These are phyloP conservation scores for Neopestalotiopsis rosae DNA, from an alignment of 2,329 filamentous ascomycete species.

Conservation along the genomic window DNA sequence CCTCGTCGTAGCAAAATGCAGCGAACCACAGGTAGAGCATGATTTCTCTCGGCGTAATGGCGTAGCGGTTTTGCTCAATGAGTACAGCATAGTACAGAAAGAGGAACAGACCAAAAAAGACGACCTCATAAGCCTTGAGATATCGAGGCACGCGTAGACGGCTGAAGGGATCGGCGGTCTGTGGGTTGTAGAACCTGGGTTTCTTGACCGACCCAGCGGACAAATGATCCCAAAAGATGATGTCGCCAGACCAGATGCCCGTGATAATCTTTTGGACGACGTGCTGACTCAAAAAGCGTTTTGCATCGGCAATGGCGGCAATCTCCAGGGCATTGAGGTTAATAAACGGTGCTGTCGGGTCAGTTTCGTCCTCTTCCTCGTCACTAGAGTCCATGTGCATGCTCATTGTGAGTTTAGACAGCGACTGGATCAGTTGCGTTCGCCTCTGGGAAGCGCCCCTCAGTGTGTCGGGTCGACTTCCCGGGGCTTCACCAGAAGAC, in stretches of 20 bases:
- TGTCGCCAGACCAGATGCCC: slow-evolving; percentile 75
- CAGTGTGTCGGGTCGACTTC: slow-evolving; percentile 32
- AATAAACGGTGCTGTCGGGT: slow-evolving; percentile 75
- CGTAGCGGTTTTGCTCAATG: slow-evolving; percentile 70
- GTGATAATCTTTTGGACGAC: slow-evolving; percentile 75
- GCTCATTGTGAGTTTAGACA: slow-evolving; percentile 60
- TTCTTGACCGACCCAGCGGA: slow-evolving; percentile 68
- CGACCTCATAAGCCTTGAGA: slow-evolving; percentile 73
- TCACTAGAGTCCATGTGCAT: slow-evolving; percentile 43
- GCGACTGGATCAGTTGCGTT: slow-evolving; percentile 56
- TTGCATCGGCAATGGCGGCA: slow-evolving; percentile 71
- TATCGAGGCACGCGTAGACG: slow-evolving; percentile 75
- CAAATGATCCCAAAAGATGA: slow-evolving; percentile 76
- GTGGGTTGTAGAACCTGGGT: slow-evolving; percentile 67
- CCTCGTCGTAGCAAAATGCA: slow-evolving; percentile 86
- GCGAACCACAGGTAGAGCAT: slow-evolving; percentile 85
- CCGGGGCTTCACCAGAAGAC: slow-evolving; percentile 20
- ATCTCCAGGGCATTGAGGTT: slow-evolving; percentile 84
- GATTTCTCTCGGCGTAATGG: slow-evolving; percentile 72
- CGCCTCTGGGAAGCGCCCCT: slow-evolving; percentile 50
- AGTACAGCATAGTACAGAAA: slow-evolving; percentile 87
- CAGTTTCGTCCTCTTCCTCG: slow-evolving; percentile 58
- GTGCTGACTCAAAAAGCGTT: slow-evolving; percentile 73
- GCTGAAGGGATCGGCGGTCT: slow-evolving; percentile 67
- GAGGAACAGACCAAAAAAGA: slow-evolving; percentile 74